Base-by-base conservation (phyloP, 2,329 filamentous ascomycete species). In the Chrysoporthe cubensis region DNA sequence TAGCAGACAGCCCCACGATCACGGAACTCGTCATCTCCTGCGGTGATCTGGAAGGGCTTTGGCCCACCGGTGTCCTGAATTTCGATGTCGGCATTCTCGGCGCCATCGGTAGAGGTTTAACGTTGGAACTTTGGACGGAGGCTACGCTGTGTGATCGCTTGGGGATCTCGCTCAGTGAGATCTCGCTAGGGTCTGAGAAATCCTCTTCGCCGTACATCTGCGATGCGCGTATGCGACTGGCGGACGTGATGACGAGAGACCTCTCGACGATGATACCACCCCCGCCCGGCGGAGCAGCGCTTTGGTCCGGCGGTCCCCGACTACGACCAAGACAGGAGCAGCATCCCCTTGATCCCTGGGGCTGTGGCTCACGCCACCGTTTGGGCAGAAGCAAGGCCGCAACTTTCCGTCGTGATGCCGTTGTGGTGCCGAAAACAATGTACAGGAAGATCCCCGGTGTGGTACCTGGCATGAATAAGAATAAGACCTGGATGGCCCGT, bases 341-440 rank as follows among this genome's bases (percentile, higher is more conserved):
- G 34, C 26, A 64, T 18, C 40, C 34, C n/a, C 44, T 48, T 16
- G 18, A 62, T 26, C 26, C 32, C 7, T 40, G 18, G 40, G 57
- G 8, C 18, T 18, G 6, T n/a, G 56, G 50, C 16, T 58, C 46
- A 5, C 57, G 65, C 68, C 68, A 71, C 40, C 48, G 48, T 40
- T 40, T 52, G 3, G 67, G 72, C 8, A 71, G 40, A 9, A 73
- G 43, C 5, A 69, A 63, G 40, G 69, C 63, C 54, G 66, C 69
- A 44, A 74, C 69, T 57, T 73, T 71, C 16, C 56, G 57, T 5
- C 71, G 69, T 48, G 72, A 74, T 6, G 71, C 67, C 4, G 70
- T 60, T 21, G 73, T 74, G 42, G 72, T 74, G 21, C 73, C 73
- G 37, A 74, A 74, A 8, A 74, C 69, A 18, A 73, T 16, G 50